Conservation (phyloP, 805 yeast species). For the Lipomyces sp. region DNA sequence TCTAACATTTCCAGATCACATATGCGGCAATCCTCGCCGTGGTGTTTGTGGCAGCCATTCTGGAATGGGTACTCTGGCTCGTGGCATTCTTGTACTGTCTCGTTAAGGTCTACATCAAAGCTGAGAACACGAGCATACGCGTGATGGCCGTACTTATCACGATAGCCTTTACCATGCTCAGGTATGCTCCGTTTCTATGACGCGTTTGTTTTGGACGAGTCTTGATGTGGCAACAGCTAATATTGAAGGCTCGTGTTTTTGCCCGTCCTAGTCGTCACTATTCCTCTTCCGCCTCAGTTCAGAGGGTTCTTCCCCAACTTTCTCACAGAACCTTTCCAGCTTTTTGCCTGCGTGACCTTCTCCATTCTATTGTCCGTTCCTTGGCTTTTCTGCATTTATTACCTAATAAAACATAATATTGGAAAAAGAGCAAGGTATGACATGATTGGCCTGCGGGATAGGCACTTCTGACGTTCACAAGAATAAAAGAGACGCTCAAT, state of each 20-base stretch:
- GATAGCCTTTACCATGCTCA: conserved; percentile 18
- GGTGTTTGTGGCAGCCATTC: conserved; percentile 27
- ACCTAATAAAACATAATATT: conserved; percentile 19
- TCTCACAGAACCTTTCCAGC: conserved; percentile 12
- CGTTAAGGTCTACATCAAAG: conserved; percentile 26
- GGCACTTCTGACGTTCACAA: not conserved
- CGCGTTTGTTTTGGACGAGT: not conserved
- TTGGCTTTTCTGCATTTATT: conserved; percentile 30
- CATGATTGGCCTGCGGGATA: not conserved
- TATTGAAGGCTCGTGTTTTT: conserved; percentile 16
- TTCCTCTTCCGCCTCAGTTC: conserved; percentile 28
- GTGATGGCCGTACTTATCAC: conserved; percentile 21
- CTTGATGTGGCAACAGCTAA: not conserved
- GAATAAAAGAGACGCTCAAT: conserved; percentile 12
- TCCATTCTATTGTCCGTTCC: conserved; percentile 24
- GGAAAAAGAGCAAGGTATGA: conserved; percentile 20
- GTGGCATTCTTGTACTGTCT: conserved; percentile 32
- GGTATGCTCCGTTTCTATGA: conserved; percentile 7
- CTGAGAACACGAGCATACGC: conserved; percentile 22
- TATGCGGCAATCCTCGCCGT: conserved; percentile 23
- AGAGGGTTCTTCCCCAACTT: conserved; percentile 21
- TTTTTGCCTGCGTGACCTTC: conserved; percentile 28
- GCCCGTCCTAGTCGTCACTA: conserved; percentile 31
- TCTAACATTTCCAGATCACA: conserved; percentile 14
- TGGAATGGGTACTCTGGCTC: conserved; percentile 35